Evolutionary conservation across 2,329 filamentous ascomycete species (phyloP).

Genomic region (Colletotrichum plurivorum): DNA sequence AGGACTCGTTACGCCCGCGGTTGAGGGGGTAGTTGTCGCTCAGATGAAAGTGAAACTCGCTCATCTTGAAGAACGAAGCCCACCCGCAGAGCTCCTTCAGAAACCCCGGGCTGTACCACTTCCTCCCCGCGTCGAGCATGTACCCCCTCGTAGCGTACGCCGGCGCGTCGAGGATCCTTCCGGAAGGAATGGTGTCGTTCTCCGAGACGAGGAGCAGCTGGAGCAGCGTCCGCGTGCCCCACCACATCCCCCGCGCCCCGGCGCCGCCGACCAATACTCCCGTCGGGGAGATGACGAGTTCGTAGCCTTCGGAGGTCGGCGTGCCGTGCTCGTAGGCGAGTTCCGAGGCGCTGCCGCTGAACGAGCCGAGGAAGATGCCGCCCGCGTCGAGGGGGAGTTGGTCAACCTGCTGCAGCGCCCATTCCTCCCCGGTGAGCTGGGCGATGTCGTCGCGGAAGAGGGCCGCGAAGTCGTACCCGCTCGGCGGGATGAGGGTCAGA

Average conservation of each 20-base stretch:
- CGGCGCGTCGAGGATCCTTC: conserved; percentile 54
- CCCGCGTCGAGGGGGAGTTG: conserved; percentile 48
- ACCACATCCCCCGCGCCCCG: conserved; percentile 61
- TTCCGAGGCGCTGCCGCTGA: conserved; percentile 42
- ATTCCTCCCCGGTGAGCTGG: conserved; percentile 55
- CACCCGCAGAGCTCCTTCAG: conserved; percentile 60
- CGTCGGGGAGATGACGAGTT: conserved; percentile 53
- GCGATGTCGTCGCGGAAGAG: conserved; percentile 61
- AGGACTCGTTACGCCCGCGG: conserved; percentile 60
- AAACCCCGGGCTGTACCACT: conserved; percentile 48
- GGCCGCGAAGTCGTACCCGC: conserved; percentile 62
- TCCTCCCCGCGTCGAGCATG: conserved; percentile 50
- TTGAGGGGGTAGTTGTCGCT: conserved; percentile 65
- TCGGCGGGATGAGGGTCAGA: conserved; percentile 66
- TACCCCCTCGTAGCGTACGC: conserved; percentile 60
- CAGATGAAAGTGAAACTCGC: conserved; percentile 63
- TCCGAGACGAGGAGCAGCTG: conserved; percentile 54
- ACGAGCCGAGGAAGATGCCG: conserved; percentile 60
- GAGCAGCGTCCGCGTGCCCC: conserved; percentile 61
- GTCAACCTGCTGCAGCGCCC: conserved; percentile 56
- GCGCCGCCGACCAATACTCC: conserved; percentile 56
- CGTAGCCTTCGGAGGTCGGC: conserved; percentile 65
- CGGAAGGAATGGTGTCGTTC: conserved; percentile 48
- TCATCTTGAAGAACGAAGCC: conserved; percentile 62
- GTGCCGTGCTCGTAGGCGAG: conserved; percentile 63